Base-by-base conservation (phyloP, 2,329 filamentous ascomycete genomes). In the Sordariomycetes sp. region DNA sequence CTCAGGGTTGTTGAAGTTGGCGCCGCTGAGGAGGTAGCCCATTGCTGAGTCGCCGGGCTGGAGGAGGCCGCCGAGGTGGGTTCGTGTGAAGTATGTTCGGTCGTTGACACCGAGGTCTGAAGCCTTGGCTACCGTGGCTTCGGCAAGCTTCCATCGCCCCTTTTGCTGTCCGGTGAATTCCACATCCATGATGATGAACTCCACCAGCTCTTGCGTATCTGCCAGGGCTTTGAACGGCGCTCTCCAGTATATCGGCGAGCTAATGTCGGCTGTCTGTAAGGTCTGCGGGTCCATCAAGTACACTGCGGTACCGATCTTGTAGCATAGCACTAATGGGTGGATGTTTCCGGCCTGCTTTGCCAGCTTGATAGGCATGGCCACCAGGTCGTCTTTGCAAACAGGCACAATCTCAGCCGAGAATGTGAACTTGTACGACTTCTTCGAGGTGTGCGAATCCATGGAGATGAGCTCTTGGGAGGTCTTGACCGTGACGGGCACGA, bases 331-430 rank as follows among this genome's bases (percentile, higher is more conserved):
- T 24, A 98, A 67, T 4, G 92, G 92, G 2, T 79, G 74, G 48
- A 96, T 94, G 58, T 94, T 95, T 42, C 92, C 88, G 33, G 83
- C 68, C 36, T 81, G 77, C 57, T 87, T 92, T 11, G 92, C 92
- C 39, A 96, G 67, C 46, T 86, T 87, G 42, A 94, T 79, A 1
- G 92, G 92, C 23, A 98, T 66, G 2, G 86, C 88, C n/a, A 98
- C 86, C 19, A 98, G 68, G 53, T 98, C 92, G 48, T 98, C 92
- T 59, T 95, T 94, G 69, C 92, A 96, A 32, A 98, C 87, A 2
- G 92, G 92, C 18, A 96, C 81, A 32, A 98, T 61, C 54, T 95
- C 86, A 35, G 82, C 78, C 0, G 87, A 93, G 60, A 79, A 96
- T 30, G 84, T 82, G 63, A 95, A 95, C 58, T 98, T 98, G 73